Percentiles rank a stretch among this genome's conserved stretches.
phyloP scores from a whole-genome alignment of 129 eudicot genomes.

The Smallanthus sonchifolius region DNA sequence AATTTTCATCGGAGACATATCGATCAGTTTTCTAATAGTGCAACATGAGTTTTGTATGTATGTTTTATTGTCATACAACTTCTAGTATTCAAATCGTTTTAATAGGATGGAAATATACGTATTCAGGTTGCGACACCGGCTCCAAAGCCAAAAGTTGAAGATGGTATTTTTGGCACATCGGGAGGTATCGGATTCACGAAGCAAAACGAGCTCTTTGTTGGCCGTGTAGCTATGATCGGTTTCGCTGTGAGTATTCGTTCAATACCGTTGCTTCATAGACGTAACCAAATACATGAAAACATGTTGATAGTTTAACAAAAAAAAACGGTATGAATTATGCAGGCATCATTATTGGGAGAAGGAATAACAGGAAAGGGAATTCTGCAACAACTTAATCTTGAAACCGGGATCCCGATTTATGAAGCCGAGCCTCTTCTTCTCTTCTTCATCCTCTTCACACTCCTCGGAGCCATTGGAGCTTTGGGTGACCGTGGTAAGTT shows the following conservation, averaged over 20 bases:
- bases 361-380: constrained; percentile 91
- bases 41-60: no score
- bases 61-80: not conserved
- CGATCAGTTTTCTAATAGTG: no score
- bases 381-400: constrained; percentile 71
- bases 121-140: constrained; percentile 27
- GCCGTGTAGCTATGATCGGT: constrained; percentile 99
- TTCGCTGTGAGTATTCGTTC: constrained; percentile 66
- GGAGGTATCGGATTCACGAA: constrained; percentile 98
- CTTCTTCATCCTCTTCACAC: constrained; percentile 90
- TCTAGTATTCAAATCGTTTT: not conserved
- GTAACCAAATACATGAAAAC: no score
- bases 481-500: constrained; percentile 91
- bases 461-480: constrained; percentile 99
- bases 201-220: constrained; percentile 96
- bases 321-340: constrained; percentile 19
- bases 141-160: constrained; percentile 77
- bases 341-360: constrained; percentile 99
- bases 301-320: not conserved
- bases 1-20: no score
- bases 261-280: not conserved
- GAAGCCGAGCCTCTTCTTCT: constrained; percentile 99
- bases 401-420: constrained; percentile 95
- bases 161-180: constrained; percentile 94
- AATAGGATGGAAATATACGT: not conserved